Evolutionary conservation across 2,329 filamentous ascomycete genomes (phyloP).

Genomic region (Conoideocrella luteorostrata): DNA sequence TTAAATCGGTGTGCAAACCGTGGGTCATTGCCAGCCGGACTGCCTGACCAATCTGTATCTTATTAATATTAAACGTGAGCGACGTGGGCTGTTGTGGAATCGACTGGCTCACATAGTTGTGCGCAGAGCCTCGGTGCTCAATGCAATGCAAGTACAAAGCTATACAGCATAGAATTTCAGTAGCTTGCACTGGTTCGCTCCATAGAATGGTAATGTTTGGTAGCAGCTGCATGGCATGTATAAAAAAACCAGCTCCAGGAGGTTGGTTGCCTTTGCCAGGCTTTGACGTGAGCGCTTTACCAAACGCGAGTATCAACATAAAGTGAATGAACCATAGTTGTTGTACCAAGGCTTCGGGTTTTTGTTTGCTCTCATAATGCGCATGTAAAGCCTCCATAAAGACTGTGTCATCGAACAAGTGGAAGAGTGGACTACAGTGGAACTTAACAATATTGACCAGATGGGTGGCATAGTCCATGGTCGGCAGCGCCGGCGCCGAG

Average conservation of each 20-base stretch:
- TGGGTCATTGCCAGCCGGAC: slow-evolving; percentile 41
- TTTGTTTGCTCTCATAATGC: slow-evolving; percentile 20
- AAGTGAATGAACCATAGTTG: slow-evolving; percentile 47
- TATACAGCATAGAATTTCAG: slow-evolving; percentile 44
- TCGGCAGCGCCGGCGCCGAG: slow-evolving; percentile 30
- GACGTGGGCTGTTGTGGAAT: neutral
- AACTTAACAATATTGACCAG: slow-evolving; percentile 52
- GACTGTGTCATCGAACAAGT: slow-evolving; percentile 45
- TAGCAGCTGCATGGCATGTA: slow-evolving; percentile 36
- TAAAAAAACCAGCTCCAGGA: slow-evolving; percentile 40
- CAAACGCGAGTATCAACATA: slow-evolving; percentile 46
- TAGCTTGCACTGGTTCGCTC: slow-evolving; percentile 36
- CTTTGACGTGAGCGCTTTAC: slow-evolving; percentile 44
- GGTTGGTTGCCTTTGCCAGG: slow-evolving; percentile 30
- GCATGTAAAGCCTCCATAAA: slow-evolving; percentile 35
- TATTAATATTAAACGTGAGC: neutral
- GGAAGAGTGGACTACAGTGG: slow-evolving; percentile 46
- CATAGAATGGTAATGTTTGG: slow-evolving; percentile 34
- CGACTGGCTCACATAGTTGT: slow-evolving; percentile 33
- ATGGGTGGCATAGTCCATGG: slow-evolving; percentile 44
- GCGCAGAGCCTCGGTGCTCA: slow-evolving; percentile 38
- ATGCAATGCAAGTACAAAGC: slow-evolving; percentile 47
- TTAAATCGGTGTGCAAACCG: slow-evolving; percentile 49
- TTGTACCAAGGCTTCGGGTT: slow-evolving; percentile 6
- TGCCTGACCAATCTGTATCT: slow-evolving; percentile 42